Base-by-base conservation (phyloP, 164 flowering plant species). In the Aristolochia fimbriata region DNA sequence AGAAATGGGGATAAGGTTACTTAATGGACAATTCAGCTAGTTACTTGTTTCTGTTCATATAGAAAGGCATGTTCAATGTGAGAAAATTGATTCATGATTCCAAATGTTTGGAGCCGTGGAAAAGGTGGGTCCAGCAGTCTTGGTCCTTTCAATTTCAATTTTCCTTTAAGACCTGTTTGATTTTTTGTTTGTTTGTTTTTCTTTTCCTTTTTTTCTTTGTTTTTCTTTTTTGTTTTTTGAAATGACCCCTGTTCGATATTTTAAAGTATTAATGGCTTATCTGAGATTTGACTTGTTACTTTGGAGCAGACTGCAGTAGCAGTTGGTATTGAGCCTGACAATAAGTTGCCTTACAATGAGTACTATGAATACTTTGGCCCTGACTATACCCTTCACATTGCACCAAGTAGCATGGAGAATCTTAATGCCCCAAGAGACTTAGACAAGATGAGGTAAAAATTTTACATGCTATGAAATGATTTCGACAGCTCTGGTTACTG, bases 331-430 rank as follows among this genome's bases (percentile, higher is more conserved):
- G 97, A 91, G 67, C 94, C 88, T 37, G 96, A 88, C 47, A 84
- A 88, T 63, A 81, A 76, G 47, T 62, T 91, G 75, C 96, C 96
- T 19, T 84, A 84, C 74, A 88, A 86, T 70, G 94, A 86, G 47
- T 91, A 88, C 63, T 91, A 73, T 50, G 94, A 88, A 76, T 91
- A 91, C 71, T 91, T 91, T 76, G 97, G 97, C 55, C 97, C 97
- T 24, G 89, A 86, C 58, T 91, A 88, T 64, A 82, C 80, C 33
- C 96, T 91, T 71, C 94, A 86, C 57, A 72, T 86, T 56, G 78
- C 75, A 9, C 85, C 96, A 51, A 69, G 72, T 66, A 76, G 68
- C 70, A 76, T 80, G 83, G 88, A 88, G 72, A 91, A 91, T 63
- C 81, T 67, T 70, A 91, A 91, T 63, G 66, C 84, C 17, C 76